These are phyloP conservation scores for Articulospora tetracladia DNA, from an alignment of 495 filamentous ascomycete genomes.

Conservation along the genomic window DNA sequence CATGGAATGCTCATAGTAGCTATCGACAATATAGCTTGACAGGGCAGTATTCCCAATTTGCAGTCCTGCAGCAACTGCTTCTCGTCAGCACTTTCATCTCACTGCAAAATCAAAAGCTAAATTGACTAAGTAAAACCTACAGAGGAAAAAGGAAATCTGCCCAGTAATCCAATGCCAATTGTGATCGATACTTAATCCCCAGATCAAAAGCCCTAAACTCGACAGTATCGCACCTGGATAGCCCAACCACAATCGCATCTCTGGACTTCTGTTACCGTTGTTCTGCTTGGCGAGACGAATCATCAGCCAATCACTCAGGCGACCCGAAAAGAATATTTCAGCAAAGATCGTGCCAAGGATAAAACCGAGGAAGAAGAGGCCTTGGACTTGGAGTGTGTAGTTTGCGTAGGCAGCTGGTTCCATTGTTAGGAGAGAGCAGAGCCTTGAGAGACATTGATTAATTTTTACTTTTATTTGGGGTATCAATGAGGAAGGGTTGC, in stretches of 20 bases:
- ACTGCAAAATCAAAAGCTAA: no score
- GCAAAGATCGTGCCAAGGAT: slow-evolving; percentile 52
- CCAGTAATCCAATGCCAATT: slow-evolving; percentile 58
- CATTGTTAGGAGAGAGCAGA: slow-evolving; percentile 57
- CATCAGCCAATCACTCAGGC: slow-evolving; percentile 49
- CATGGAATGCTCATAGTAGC: slow-evolving; percentile 55
- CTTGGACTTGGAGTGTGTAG: slow-evolving; percentile 51
- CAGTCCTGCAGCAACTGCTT: slow-evolving; percentile 51
- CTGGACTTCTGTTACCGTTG: slow-evolving; percentile 41
- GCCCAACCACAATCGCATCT: slow-evolving; percentile 56
- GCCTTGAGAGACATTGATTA: not conserved
- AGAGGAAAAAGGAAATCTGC: slow-evolving; percentile 53
- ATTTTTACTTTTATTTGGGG: not conserved
- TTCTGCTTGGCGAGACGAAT: slow-evolving; percentile 43
- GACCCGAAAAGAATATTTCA: slow-evolving; percentile 51
- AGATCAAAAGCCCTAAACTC: slow-evolving; percentile 37
- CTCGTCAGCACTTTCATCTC: not conserved
- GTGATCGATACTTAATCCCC: slow-evolving; percentile 55
- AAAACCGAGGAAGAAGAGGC: slow-evolving; percentile 54
- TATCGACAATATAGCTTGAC: slow-evolving; percentile 54
- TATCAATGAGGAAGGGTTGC: not conserved
- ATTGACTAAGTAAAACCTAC: no score
- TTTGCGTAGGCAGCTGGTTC: slow-evolving; percentile 52
- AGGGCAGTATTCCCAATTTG: slow-evolving; percentile 58
- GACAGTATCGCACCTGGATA: slow-evolving; percentile 1